These are phyloP conservation scores for Lipomyces starkeyi DNA, from an alignment of 805 yeast species.

Conservation along the genomic window DNA sequence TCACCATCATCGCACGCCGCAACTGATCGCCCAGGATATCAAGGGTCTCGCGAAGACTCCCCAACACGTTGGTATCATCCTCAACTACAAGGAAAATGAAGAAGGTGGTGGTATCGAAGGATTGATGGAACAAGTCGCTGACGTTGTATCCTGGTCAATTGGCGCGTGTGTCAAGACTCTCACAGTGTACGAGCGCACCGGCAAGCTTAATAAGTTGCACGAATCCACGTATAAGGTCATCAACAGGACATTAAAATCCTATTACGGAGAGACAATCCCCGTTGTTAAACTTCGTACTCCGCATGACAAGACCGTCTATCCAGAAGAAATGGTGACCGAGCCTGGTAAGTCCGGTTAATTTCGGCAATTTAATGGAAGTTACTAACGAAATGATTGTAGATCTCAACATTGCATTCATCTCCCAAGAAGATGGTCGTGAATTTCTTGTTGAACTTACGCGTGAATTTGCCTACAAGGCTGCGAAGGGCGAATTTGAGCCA, in stretches of 20 bases:
- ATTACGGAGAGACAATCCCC: slow-evolving; percentile 30
- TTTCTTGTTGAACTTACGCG: slow-evolving; percentile 87
- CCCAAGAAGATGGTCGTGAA: slow-evolving; percentile 84
- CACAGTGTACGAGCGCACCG: slow-evolving; percentile 67
- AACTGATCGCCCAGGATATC: slow-evolving; percentile 83
- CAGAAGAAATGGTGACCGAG: slow-evolving; percentile 26
- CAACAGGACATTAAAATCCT: slow-evolving; percentile 23
- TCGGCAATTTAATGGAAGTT: not conserved
- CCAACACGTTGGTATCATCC: slow-evolving; percentile 71
- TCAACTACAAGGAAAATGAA: slow-evolving; percentile 73
- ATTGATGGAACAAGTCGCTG: slow-evolving; percentile 74
- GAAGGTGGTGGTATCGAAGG: slow-evolving; percentile 92
- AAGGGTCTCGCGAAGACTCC: slow-evolving; percentile 77
- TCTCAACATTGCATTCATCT: slow-evolving; percentile 69
- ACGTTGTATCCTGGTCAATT: slow-evolving; percentile 83
- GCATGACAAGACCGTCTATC: slow-evolving; percentile 14
- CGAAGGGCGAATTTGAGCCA: slow-evolving; percentile 61
- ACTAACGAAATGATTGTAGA: slow-evolving; percentile 48
- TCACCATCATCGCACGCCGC: slow-evolving; percentile 62
- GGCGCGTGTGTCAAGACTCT: slow-evolving; percentile 81
- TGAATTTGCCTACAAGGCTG: slow-evolving; percentile 79
- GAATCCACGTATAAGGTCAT: slow-evolving; percentile 25
- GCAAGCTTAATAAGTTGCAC: slow-evolving; percentile 26
- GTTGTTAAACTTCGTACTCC: slow-evolving; percentile 26
- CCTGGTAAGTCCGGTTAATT: not conserved